Percentiles rank a stretch among this genome's conserved stretches.
phyloP scores from a whole-genome alignment of 2,329 filamentous ascomycete genomes.

The Cadophora malorum region DNA sequence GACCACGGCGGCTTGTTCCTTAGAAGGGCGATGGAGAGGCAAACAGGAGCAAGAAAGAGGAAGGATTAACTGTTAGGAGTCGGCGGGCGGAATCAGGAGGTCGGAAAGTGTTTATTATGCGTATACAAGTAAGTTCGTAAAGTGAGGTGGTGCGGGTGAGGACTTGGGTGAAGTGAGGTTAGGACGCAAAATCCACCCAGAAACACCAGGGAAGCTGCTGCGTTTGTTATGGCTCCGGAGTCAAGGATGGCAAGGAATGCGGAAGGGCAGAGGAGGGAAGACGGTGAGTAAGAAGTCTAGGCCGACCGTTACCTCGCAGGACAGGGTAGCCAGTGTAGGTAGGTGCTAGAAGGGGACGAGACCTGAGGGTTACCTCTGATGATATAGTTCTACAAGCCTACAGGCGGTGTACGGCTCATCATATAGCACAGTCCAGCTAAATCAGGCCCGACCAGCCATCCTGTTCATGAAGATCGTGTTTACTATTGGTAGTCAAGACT shows the following conservation, averaged over 20 bases:
- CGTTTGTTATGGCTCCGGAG: constrained; percentile 14
- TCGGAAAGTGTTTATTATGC: background rate
- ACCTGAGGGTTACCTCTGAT: background rate
- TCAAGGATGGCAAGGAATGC: background rate
- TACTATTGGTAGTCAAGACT: background rate
- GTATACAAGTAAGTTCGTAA: background rate
- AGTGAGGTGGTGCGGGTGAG: background rate
- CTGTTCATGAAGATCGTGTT: background rate
- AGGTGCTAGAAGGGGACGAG: background rate
- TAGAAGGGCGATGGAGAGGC: background rate
- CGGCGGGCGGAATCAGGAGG: background rate
- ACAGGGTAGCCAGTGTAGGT: background rate
- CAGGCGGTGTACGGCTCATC: constrained; percentile 15
- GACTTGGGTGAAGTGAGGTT: background rate
- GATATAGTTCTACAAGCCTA: constrained; percentile 5
- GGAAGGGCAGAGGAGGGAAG: background rate
- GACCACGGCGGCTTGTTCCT: constrained; percentile 9
- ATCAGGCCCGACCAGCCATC: constrained; percentile 7
- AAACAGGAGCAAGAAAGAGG: background rate
- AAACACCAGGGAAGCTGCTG: background rate
- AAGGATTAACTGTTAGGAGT: background rate
- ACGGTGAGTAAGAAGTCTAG: constrained; percentile 11
- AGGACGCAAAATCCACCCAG: background rate
- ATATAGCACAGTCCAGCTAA: constrained; percentile 4
- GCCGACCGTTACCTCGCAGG: background rate